phyloP scores from a whole-genome alignment of 495 filamentous ascomycete genomes.

The Podospora tetraspora region DNA sequence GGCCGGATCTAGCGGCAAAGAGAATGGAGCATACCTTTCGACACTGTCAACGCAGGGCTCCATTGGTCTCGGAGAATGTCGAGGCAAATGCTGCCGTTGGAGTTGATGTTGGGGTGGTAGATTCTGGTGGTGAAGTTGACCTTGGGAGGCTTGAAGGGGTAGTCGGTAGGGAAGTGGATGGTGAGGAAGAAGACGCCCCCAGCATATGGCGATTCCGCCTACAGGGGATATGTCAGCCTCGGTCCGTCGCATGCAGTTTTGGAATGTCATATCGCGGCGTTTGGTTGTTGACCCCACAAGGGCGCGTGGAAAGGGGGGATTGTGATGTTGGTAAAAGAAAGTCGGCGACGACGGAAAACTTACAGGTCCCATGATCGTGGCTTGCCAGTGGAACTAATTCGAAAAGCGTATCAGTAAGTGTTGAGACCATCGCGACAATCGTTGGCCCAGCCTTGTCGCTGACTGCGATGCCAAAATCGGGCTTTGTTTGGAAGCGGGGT shows the following conservation, averaged over 20 bases:
- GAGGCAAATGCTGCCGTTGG: conserved; percentile 97
- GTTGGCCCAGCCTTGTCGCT: not conserved
- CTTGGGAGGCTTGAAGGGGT: conserved; percentile 99
- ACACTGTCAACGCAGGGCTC: conserved; percentile 97
- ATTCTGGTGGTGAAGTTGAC: conserved; percentile 99
- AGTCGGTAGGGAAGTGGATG: conserved; percentile 99
- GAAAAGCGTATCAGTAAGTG: conserved; percentile 30
- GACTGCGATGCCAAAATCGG: conserved; percentile 8
- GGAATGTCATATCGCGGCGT: not conserved
- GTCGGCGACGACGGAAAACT: conserved; percentile 38
- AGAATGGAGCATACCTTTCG: conserved; percentile 67
- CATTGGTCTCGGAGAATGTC: conserved; percentile 98
- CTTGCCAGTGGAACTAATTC: conserved; percentile 97
- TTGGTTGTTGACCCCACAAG: not conserved
- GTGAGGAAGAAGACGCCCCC: conserved; percentile 97
- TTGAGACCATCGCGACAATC: not conserved
- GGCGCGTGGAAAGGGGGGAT: not conserved
- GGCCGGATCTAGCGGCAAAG: not conserved
- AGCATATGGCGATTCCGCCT: conserved; percentile 93
- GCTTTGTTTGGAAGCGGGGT: conserved; percentile 18
- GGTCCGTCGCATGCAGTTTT: not conserved
- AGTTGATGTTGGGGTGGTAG: conserved; percentile 99
- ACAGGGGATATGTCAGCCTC: conserved; percentile 17
- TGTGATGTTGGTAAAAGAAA: conserved; percentile 1
- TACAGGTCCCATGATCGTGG: conserved; percentile 99